Conservation (phyloP, 495 filamentous ascomycete species). For the Tuber calosporum region DNA sequence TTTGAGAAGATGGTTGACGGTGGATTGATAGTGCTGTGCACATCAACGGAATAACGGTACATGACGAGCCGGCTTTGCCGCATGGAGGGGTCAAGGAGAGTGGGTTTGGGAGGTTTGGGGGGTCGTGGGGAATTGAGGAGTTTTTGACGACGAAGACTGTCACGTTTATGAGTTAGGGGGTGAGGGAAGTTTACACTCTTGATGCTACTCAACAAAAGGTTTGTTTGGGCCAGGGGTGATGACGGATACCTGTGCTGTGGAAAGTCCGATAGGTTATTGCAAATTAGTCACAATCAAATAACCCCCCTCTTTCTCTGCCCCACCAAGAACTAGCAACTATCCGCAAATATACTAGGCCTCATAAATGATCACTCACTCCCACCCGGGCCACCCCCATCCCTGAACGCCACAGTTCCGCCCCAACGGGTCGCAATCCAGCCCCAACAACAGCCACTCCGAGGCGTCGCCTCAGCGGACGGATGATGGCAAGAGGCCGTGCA, state of each 20-base stretch:
- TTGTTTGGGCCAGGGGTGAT: background rate
- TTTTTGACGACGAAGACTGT: conserved; percentile 80
- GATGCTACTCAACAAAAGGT: background rate
- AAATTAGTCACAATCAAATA: background rate
- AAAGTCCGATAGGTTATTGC: background rate
- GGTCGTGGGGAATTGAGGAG: conserved; percentile 54
- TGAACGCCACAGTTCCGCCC: no score
- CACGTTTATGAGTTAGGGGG: conserved; percentile 44
- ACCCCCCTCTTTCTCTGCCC: background rate
- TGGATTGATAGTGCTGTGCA: conserved; percentile 57
- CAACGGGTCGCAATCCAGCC: no score
- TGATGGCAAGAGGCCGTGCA: no score
- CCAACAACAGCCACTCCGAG: no score
- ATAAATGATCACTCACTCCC: no score
- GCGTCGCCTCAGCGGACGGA: no score
- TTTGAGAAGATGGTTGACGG: background rate
- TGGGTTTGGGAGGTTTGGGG: conserved; percentile 64
- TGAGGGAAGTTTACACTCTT: background rate
- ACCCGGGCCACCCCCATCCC: no score
- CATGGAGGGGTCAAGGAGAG: conserved; percentile 83
- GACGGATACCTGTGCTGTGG: background rate
- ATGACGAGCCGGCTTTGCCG: conserved; percentile 71
- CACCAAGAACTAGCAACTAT: background rate
- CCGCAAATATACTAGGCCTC: background rate
- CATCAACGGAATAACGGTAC: conserved; percentile 77